Conservation (phyloP, 108 stramenopile species). For the Aurantiochytrium sp. region DNA sequence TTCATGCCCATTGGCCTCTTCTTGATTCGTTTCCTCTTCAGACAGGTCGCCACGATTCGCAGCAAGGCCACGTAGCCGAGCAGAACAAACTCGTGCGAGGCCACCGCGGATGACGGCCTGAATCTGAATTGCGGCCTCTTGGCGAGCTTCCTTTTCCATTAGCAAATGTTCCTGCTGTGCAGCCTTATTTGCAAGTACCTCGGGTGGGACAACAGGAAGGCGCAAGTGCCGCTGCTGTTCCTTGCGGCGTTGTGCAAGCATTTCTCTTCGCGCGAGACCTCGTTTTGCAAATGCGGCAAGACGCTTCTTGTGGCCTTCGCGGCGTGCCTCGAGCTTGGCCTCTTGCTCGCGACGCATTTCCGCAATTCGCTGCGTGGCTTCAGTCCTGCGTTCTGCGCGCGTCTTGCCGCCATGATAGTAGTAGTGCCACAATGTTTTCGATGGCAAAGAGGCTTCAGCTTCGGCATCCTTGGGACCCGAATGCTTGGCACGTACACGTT, state of each 20-base stretch:
- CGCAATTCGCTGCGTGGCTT: not conserved
- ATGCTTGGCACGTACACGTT: not conserved
- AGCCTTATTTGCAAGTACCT: not conserved
- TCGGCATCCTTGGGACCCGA: not conserved
- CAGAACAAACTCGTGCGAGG: not conserved
- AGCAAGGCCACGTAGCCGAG: not conserved
- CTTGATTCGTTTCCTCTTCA: not conserved
- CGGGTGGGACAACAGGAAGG: not conserved
- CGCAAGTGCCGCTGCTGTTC: not conserved
- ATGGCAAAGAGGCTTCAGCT: not conserved
- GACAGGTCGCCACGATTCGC: not conserved
- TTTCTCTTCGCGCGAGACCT: not conserved
- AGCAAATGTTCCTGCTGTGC: not conserved
- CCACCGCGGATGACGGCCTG: not conserved
- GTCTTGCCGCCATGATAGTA: constrained; percentile 10
- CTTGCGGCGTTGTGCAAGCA: not conserved
- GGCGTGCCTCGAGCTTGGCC: not conserved
- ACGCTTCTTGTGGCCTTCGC: not conserved
- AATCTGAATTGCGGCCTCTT: not conserved
- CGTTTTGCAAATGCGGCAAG: not conserved
- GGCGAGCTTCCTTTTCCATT: not conserved
- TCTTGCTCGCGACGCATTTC: not conserved
- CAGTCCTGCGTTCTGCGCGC: not conserved
- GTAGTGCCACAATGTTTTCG: not conserved
- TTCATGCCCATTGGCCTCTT: not conserved